Percentiles rank a stretch among this genome's conserved stretches.
Conservation (phyloP, 1,284 basidiomycete species). For the Puccinia sorghi region DNA sequence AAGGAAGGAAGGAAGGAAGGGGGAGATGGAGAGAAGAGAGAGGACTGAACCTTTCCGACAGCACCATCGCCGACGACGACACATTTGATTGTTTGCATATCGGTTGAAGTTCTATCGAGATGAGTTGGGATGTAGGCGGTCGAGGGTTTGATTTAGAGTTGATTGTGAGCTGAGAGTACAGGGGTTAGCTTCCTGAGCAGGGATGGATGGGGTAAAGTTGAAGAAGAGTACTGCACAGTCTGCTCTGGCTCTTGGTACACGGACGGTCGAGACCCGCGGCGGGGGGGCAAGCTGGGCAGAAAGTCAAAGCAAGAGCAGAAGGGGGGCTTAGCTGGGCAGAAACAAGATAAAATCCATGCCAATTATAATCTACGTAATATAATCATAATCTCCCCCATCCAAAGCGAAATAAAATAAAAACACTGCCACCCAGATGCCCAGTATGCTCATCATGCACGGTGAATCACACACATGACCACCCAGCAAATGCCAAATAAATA, state of each 20-base stretch:
- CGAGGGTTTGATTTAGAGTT: background rate
- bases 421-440: background rate
- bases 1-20: conserved; percentile 12
- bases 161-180: background rate
- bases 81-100: conserved; percentile 60
- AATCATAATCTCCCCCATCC: too few relatives aligned
- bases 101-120: background rate
- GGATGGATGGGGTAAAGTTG: background rate
- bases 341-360: too few relatives aligned
- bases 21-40: background rate
- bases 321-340: too few relatives aligned
- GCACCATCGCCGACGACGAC: conserved; percentile 97
- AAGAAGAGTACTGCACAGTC: background rate
- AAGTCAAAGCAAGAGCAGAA: too few relatives aligned
- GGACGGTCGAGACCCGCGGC: background rate
- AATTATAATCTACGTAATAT: too few relatives aligned
- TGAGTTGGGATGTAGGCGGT: background rate
- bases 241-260: background rate
- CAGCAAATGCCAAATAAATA: background rate
- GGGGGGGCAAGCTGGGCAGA: background rate
- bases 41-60: conserved; percentile 77
- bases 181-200: background rate
- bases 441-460: background rate
- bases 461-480: background rate
- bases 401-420: background rate